phyloP scores from a whole-genome alignment of 2,329 filamentous ascomycete genomes.

The Sordariomycetes sp. region DNA sequence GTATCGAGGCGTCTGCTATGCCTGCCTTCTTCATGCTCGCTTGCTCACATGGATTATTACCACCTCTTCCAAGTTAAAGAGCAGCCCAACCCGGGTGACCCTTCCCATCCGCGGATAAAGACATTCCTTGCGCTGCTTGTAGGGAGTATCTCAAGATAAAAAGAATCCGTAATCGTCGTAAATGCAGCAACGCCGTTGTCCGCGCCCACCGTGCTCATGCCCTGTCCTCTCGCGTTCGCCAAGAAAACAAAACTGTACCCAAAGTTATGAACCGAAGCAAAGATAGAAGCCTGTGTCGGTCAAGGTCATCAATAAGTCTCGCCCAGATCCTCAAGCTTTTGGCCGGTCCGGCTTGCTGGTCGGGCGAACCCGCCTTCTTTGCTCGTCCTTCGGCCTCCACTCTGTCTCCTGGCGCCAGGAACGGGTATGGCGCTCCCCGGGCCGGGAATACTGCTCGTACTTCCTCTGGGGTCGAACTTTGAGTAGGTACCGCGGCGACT shows the following conservation, averaged over 20 bases:
- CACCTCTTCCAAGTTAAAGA: no score
- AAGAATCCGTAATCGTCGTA: constrained; percentile 1
- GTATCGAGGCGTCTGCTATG: no score
- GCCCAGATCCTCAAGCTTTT: constrained; percentile 39
- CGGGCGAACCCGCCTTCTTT: constrained; percentile 22
- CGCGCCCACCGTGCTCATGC: neutral
- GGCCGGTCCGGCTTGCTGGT: constrained; percentile 21
- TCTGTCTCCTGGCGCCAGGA: constrained; percentile 33
- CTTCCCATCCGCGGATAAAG: no score
- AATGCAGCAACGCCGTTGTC: constrained; percentile 1
- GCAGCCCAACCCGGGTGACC: no score
- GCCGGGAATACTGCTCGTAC: constrained; percentile 27
- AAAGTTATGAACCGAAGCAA: neutral
- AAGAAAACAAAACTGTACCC: neutral
- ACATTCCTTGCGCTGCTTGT: no score
- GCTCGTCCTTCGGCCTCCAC: constrained; percentile 30
- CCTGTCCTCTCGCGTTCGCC: neutral
- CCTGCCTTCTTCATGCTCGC: no score
- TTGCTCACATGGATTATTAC: no score
- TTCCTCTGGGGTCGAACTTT: constrained; percentile 32
- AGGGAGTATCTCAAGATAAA: no score
- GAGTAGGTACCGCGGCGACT: constrained; percentile 46
- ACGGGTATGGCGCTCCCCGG: constrained; percentile 37
- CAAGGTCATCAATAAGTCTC: constrained; percentile 40
- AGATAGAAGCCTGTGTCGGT: neutral